Evolutionary conservation across 345 rosid genomes (phyloP).

Genomic region (Ailanthus altissimus): DNA sequence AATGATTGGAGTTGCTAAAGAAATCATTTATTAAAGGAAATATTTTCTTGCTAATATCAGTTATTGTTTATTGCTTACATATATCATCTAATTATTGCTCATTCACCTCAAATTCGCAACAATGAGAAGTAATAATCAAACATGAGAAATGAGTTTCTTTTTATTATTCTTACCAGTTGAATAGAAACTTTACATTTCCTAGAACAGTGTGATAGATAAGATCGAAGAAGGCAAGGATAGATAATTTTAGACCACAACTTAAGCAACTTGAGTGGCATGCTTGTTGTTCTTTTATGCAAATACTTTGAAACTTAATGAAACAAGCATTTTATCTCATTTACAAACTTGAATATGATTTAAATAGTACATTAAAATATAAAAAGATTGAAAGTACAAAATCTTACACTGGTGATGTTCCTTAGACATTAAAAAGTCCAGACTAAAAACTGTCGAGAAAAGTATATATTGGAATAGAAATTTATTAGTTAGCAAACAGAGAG

Average conservation of each 20-base stretch:
- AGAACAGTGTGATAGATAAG: background rate
- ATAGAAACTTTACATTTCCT: background rate
- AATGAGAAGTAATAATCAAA: background rate
- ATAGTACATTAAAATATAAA: background rate
- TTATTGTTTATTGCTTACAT: background rate
- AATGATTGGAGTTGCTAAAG: background rate
- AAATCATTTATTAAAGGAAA: background rate
- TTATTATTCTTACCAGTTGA: background rate
- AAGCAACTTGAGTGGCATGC: conserved; percentile 22
- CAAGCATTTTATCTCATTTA: background rate
- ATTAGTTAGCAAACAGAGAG: conserved; percentile 3
- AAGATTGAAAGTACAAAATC: conserved; percentile 28
- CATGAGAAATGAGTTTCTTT: background rate
- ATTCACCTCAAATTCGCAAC: conserved; percentile 1
- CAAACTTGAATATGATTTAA: background rate
- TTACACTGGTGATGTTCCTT: conserved; percentile 91
- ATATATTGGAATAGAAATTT: conserved; percentile 21
- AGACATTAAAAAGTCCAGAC: conserved; percentile 92
- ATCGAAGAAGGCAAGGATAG: background rate
- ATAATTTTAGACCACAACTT: conserved; percentile 12
- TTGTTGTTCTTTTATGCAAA: background rate
- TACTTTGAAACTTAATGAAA: background rate
- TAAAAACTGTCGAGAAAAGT: conserved; percentile 97
- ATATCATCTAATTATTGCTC: background rate
- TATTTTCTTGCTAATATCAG: background rate